Evolutionary conservation across 2,329 filamentous ascomycete genomes (phyloP).

Genomic region (Apiospora marii): DNA sequence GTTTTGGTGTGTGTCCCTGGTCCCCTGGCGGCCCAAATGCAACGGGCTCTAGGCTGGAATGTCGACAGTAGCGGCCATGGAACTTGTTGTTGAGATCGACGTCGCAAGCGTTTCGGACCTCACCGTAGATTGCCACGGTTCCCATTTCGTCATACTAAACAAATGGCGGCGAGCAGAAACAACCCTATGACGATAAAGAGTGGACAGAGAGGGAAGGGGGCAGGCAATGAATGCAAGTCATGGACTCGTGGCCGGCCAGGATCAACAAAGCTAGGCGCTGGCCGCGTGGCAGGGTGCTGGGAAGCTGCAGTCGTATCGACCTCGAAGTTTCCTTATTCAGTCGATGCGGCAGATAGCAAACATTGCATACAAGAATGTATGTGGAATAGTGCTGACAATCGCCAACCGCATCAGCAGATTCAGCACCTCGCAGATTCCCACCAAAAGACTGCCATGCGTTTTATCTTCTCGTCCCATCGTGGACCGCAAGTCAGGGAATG

Average conservation of each 20-base stretch:
- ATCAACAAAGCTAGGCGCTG: neutral
- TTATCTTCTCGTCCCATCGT: neutral
- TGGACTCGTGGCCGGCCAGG: slow-evolving; percentile 9
- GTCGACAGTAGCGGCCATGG: neutral
- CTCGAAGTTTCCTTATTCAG: slow-evolving; percentile 16
- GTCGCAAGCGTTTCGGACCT: neutral
- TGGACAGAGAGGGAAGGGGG: neutral
- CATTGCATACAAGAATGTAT: too few relatives aligned
- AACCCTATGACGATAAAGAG: too few relatives aligned
- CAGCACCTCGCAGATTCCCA: neutral
- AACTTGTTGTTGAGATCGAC: neutral
- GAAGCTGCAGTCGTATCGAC: neutral
- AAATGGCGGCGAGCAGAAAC: neutral
- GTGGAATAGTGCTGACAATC: neutral
- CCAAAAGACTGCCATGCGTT: neutral
- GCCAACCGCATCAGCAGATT: neutral
- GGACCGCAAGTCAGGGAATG: neutral
- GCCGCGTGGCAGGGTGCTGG: slow-evolving; percentile 13
- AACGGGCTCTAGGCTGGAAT: neutral
- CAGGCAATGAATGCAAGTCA: neutral
- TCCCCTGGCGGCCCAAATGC: neutral
- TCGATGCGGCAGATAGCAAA: neutral
- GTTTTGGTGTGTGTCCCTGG: neutral
- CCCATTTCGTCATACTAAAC: neutral
- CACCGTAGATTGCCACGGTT: neutral